Evolutionary conservation across 2,329 filamentous ascomycete species (phyloP).

Genomic region (Fulvia fulva): DNA sequence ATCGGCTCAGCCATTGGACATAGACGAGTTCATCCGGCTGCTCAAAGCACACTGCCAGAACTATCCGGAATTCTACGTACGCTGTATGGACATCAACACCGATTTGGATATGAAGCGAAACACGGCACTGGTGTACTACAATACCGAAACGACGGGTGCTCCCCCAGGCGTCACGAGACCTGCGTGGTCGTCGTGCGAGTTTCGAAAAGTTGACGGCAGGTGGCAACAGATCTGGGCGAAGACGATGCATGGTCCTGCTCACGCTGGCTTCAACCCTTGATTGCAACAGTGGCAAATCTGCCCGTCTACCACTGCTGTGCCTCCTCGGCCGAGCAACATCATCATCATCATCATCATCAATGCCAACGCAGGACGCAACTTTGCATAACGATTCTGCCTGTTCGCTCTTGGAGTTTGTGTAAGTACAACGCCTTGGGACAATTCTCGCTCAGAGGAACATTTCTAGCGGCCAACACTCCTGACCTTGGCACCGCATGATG

Average conservation of each 20-base stretch:
- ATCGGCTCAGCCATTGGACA: neutral
- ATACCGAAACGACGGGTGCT: neutral
- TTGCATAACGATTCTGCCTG: no score
- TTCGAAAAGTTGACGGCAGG: neutral
- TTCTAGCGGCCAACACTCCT: no score
- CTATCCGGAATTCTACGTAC: neutral
- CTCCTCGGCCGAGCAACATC: no score
- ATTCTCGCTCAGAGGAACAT: no score
- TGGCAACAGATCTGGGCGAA: neutral
- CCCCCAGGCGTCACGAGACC: neutral
- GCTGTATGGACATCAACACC: neutral
- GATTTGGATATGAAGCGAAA: neutral
- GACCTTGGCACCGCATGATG: no score
- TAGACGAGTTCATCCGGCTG: neutral
- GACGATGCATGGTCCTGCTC: conserved; percentile 2
- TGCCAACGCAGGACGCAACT: no score
- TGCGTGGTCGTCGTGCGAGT: neutral
- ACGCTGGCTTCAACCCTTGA: neutral
- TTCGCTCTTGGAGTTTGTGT: no score
- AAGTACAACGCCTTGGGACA: no score
- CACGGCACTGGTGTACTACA: neutral
- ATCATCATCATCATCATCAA: no score
- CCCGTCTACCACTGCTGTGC: neutral
- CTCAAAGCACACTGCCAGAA: neutral
- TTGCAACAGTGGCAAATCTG: neutral